These are phyloP conservation scores for Triticum turgidum DNA, from an alignment of 176 grass and related monocot genomes.

Conservation along the genomic window DNA sequence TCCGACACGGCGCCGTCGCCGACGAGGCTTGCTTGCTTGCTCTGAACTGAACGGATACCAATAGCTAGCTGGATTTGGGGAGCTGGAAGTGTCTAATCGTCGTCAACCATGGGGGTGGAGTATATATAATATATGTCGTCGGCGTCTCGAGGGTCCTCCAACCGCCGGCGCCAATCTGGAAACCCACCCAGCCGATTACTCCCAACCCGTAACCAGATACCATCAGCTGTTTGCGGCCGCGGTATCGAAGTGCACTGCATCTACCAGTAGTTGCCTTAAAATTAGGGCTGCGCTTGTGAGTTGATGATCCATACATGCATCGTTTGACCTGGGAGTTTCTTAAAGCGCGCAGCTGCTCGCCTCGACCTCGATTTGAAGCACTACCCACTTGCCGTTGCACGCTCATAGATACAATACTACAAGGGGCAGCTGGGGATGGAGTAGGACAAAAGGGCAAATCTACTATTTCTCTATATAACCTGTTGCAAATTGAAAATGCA, in stretches of 20 bases:
- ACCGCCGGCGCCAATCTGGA: not conserved
- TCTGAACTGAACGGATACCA: not conserved
- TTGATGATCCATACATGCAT: not conserved
- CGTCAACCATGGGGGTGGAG: not conserved
- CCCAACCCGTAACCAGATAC: not conserved
- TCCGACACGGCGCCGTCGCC: no score
- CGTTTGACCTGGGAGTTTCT: not conserved
- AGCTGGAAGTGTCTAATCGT: not conserved
- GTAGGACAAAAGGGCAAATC: not conserved
- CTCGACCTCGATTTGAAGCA: not conserved
- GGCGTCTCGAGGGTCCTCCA: not conserved
- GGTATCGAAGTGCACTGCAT: not conserved
- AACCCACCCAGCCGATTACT: no score
- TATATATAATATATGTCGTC: not conserved
- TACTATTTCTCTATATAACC: no score
- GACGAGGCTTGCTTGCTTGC: slow-evolving; percentile 1
- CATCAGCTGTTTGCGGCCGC: not conserved
- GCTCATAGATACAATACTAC: not conserved
- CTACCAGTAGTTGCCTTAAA: not conserved
- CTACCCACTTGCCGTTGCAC: not conserved
- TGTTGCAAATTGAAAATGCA: no score
- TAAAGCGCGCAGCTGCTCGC: not conserved
- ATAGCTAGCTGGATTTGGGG: not conserved
- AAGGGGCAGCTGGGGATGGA: not conserved
- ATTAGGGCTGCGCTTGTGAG: not conserved